Percentiles rank a stretch among this genome's conserved stretches.
Conservation (phyloP, 441 rosid genomes). For the Capsella rubella region DNA sequence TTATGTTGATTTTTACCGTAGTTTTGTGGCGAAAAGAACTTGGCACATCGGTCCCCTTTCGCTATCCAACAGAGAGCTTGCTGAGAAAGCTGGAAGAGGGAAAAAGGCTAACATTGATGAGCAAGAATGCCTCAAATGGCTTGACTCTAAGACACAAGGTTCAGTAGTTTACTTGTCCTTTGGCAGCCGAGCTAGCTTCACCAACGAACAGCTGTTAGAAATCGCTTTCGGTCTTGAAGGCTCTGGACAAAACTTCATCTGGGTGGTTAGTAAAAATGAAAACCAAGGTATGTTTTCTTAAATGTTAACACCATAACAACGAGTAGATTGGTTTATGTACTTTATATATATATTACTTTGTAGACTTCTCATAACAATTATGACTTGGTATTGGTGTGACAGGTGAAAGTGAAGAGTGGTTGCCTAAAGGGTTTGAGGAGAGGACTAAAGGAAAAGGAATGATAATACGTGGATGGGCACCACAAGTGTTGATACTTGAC, state of each 20-base stretch:
- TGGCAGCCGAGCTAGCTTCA: slow-evolving; percentile 46
- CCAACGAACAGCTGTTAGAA: slow-evolving; percentile 49
- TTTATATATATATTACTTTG: not conserved
- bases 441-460: slow-evolving; percentile 58
- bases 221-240: slow-evolving; percentile 56
- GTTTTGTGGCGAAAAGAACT: slow-evolving; percentile 53
- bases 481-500: slow-evolving; percentile 69
- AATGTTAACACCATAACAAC: not conserved
- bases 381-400: slow-evolving; percentile 1
- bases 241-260: slow-evolving; percentile 53
- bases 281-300: slow-evolving; percentile 13
- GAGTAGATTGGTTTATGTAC: not conserved
- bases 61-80: slow-evolving; percentile 38
- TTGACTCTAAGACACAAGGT: slow-evolving; percentile 44
- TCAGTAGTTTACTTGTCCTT: slow-evolving; percentile 60
- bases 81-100: slow-evolving; percentile 50
- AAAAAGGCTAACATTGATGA: slow-evolving; percentile 34
- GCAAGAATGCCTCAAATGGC: slow-evolving; percentile 56
- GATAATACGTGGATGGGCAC: slow-evolving; percentile 73
- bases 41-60: slow-evolving; percentile 72
- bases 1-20: slow-evolving; percentile 57
- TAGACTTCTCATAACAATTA: not conserved
- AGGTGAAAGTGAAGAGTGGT: slow-evolving; percentile 54
- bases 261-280: slow-evolving; percentile 48
- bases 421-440: slow-evolving; percentile 62